phyloP scores from a whole-genome alignment of 257 asterid species.

The Buddleja alternifolia region DNA sequence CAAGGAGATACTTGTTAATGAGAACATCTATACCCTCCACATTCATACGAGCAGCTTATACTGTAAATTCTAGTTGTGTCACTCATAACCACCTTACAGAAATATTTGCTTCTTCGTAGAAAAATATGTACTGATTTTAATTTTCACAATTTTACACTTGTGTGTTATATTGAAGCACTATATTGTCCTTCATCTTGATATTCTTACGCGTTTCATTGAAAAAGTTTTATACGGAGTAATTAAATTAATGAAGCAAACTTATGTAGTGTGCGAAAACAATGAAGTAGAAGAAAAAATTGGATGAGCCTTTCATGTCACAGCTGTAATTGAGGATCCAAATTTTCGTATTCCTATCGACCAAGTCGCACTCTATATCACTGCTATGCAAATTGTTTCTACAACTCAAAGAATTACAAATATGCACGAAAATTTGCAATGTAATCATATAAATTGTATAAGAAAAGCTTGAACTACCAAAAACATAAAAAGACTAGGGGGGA shows the following conservation, averaged over 20 bases:
- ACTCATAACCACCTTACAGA: background rate
- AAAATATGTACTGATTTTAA: background rate
- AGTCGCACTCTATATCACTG: background rate
- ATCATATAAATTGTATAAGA: background rate
- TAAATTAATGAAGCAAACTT: background rate
- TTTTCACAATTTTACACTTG: background rate
- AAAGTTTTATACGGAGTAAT: background rate
- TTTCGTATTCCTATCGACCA: background rate
- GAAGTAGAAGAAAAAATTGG: slow-evolving; percentile 1
- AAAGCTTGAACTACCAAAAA: slow-evolving; percentile 1
- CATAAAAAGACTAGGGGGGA: background rate
- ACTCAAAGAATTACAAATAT: background rate
- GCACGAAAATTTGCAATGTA: background rate
- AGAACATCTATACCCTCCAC: background rate
- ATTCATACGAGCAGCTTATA: background rate
- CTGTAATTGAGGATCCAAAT: background rate
- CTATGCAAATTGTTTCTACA: slow-evolving; percentile 17
- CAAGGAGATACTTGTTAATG: background rate
- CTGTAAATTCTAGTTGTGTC: background rate
- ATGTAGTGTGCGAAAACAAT: background rate
- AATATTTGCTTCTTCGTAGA: background rate
- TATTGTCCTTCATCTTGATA: background rate
- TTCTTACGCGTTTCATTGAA: background rate
- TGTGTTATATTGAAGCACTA: background rate
- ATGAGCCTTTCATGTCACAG: background rate